Conservation (phyloP, 306 rosid species). For the Datisca glomerata region DNA sequence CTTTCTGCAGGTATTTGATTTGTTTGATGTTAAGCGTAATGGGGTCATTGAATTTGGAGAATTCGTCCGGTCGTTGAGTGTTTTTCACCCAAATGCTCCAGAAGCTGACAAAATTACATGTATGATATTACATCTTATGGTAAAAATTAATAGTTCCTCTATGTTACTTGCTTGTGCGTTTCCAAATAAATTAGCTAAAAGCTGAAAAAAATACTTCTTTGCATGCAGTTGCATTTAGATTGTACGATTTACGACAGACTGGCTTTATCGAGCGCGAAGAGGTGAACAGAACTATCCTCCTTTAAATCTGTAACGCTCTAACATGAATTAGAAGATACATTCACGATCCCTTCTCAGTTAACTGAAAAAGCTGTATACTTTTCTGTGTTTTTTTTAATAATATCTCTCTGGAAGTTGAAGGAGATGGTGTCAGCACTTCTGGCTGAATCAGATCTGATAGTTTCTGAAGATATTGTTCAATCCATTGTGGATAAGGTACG, state of each 20-base stretch:
- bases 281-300: conserved; percentile 23
- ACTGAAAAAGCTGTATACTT: too few species aligned
- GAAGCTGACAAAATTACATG: conserved; percentile 50
- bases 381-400: too few species aligned
- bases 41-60: conserved; percentile 70
- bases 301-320: neutral
- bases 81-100: conserved; percentile 67
- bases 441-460: conserved; percentile 65
- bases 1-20: conserved; percentile 44
- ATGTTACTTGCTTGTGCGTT: too few species aligned
- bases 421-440: conserved; percentile 86
- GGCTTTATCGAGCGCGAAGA: conserved; percentile 77
- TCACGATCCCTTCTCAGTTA: too few species aligned
- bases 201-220: too few species aligned
- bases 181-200: too few species aligned
- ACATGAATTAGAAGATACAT: conserved; percentile 8
- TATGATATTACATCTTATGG: too few species aligned
- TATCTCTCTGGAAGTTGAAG: conserved; percentile 33
- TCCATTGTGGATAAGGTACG: conserved; percentile 80
- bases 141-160: too few species aligned
- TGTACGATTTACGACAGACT: conserved; percentile 72
- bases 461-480: conserved; percentile 67
- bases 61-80: conserved; percentile 63
- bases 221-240: conserved; percentile 85
- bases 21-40: conserved; percentile 55